A percentile compares a stretch with the other conserved stretches of the same genome.
Evolutionary conservation across 2,329 filamentous ascomycete genomes (phyloP).

Genomic region (Fusarium stilboides): DNA sequence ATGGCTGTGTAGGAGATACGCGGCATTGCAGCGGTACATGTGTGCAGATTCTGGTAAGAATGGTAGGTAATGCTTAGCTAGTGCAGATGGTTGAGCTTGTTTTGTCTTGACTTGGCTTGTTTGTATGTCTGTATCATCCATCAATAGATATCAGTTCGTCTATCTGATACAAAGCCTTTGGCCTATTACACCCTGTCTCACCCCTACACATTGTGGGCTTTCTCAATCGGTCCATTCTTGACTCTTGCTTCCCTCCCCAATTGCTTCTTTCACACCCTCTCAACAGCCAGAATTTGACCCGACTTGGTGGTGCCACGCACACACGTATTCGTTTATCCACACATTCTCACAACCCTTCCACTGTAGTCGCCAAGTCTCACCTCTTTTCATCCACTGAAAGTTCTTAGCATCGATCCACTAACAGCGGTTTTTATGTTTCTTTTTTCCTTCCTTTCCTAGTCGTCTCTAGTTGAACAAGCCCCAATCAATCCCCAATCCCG

Average conservation of each 20-base stretch:
- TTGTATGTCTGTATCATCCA: too few species aligned
- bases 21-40: neutral
- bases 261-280: conserved; percentile 40
- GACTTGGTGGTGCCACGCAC: conserved; percentile 40
- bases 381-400: conserved; percentile 29
- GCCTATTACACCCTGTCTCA: neutral
- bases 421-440: neutral
- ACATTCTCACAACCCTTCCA: conserved; percentile 28
- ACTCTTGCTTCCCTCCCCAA: conserved; percentile 11
- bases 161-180: conserved; percentile 3
- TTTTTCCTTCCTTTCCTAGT: neutral
- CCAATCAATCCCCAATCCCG: conserved; percentile 18
- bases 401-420: conserved; percentile 33
- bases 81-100: conserved; percentile 23
- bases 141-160: too few species aligned
- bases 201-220: neutral
- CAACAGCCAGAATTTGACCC: conserved; percentile 28
- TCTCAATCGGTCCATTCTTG: conserved; percentile 28
- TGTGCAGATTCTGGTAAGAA: neutral
- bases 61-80: neutral
- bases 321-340: conserved; percentile 37
- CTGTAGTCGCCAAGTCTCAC: conserved; percentile 29
- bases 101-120: neutral
- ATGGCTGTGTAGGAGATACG: conserved; percentile 35
- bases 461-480: conserved; percentile 9